Conservation (phyloP, 2,329 filamentous ascomycete genomes). For the Ceratocystis smalleyi region DNA sequence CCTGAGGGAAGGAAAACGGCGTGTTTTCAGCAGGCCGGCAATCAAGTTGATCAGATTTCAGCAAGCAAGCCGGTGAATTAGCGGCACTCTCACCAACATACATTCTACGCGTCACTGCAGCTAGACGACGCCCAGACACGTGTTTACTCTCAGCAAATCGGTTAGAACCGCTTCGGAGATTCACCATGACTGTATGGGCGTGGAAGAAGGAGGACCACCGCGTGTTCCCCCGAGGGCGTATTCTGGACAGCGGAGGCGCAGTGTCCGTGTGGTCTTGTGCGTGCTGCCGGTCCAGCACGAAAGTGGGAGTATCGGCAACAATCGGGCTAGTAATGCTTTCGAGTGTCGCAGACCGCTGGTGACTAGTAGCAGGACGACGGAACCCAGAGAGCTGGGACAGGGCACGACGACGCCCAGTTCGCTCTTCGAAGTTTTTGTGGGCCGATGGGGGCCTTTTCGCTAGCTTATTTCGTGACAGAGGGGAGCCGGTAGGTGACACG, state of each 20-base stretch:
- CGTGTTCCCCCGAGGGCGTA: constrained; percentile 5
- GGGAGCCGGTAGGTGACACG: constrained; percentile 24
- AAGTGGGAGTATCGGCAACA: constrained; percentile 3
- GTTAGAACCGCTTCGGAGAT: constrained; percentile 27
- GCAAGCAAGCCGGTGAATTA: constrained; percentile 9
- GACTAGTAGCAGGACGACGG: constrained; percentile 61
- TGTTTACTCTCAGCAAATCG: constrained; percentile 15
- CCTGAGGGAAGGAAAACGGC: neutral
- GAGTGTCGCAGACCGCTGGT: constrained; percentile 58
- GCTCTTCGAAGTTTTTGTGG: constrained; percentile 30
- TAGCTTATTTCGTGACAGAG: constrained; percentile 54
- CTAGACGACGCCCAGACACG: constrained; percentile 9
- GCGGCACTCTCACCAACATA: constrained; percentile 11
- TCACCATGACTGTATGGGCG: constrained; percentile 24
- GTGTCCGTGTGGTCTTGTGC: neutral
- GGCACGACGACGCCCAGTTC: constrained; percentile 33
- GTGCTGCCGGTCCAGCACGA: constrained; percentile 7
- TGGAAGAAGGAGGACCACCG: constrained; percentile 46
- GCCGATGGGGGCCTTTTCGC: constrained; percentile 55
- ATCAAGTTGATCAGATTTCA: constrained; percentile 15
- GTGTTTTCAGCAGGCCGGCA: neutral
- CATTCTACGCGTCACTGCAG: constrained; percentile 10
- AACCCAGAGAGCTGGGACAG: constrained; percentile 49
- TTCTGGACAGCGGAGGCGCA: neutral
- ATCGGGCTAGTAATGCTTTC: constrained; percentile 25